Conservation (phyloP, 345 rosid genomes). For the Eucalyptus polybractea region DNA sequence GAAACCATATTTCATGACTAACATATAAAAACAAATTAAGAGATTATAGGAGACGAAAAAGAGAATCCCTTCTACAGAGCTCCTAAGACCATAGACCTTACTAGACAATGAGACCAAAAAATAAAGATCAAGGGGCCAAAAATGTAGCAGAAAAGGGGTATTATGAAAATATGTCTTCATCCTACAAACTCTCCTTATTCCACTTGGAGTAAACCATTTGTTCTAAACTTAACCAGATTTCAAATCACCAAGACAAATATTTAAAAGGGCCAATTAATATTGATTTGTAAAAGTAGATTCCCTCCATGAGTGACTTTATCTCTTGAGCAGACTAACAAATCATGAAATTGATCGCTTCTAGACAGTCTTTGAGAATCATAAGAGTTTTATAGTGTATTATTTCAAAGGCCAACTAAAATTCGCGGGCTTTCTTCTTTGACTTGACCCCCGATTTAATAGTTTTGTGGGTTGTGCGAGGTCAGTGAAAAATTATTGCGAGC, state of each 20-base stretch:
- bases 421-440: too few species aligned
- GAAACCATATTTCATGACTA: too few species aligned
- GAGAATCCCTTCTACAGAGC: background rate
- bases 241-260: background rate
- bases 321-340: too few species aligned
- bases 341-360: too few species aligned
- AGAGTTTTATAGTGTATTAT: too few species aligned
- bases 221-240: background rate
- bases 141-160: background rate
- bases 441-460: too few species aligned
- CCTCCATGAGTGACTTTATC: too few species aligned
- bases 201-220: background rate
- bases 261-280: background rate
- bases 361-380: too few species aligned
- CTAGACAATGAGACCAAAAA: background rate
- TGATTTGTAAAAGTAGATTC: background rate
- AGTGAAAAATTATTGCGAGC: too few species aligned
- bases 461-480: too few species aligned
- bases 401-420: too few species aligned
- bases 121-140: background rate
- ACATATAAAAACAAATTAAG: too few species aligned
- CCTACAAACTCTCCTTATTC: background rate
- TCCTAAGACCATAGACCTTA: background rate
- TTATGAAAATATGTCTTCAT: background rate
- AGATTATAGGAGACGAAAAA: background rate